These are phyloP conservation scores for Salix koriyanagi DNA, from an alignment of 345 rosid genomes.

Conservation along the genomic window DNA sequence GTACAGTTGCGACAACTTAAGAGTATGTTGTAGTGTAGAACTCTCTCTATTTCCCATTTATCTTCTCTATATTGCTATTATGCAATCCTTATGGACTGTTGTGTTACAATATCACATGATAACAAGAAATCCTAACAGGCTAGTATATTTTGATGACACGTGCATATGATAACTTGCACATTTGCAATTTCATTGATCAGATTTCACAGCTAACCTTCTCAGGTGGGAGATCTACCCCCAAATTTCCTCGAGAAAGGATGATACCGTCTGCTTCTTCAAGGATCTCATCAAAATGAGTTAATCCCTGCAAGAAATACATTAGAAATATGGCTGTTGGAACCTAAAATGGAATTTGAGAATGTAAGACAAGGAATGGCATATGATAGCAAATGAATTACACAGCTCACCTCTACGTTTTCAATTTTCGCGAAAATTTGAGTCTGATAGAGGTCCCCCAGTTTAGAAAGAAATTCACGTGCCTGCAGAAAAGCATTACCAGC, in stretches of 20 bases:
- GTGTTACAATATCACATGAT: not conserved
- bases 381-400: not conserved
- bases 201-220: constrained; percentile 49
- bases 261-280: constrained; percentile 66
- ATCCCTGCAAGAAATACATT: constrained; percentile 35
- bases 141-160: not conserved
- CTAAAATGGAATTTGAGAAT: constrained; percentile 9
- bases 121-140: not conserved
- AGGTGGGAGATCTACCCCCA: constrained; percentile 72
- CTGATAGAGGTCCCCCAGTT: constrained; percentile 47
- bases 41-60: not conserved
- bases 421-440: constrained; percentile 66
- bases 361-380: not conserved
- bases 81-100: not conserved
- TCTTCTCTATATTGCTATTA: not conserved
- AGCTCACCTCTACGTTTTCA: constrained; percentile 60
- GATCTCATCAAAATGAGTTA: constrained; percentile 67
- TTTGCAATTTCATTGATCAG: not conserved
- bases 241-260: constrained; percentile 64
- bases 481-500: constrained; percentile 21
- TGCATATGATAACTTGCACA: not conserved
- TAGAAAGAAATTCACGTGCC: constrained; percentile 58
- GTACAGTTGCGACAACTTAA: not conserved
- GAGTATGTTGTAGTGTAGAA: not conserved
- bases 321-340: not conserved